These are phyloP conservation scores for Coniochaeta ligniaria DNA, from an alignment of 2,329 filamentous ascomycete genomes.

Conservation along the genomic window DNA sequence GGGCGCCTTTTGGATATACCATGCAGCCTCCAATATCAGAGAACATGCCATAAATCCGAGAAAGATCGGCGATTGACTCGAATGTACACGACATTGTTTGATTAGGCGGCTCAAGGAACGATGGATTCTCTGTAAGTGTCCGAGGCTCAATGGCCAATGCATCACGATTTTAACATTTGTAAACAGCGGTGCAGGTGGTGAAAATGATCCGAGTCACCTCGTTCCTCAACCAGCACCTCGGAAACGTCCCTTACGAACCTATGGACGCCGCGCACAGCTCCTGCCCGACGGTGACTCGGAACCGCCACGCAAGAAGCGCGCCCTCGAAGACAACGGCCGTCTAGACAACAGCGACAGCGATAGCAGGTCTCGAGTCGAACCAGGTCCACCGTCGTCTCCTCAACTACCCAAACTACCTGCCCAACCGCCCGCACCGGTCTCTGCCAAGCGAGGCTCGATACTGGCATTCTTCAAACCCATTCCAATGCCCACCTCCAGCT, in stretches of 20 bases:
- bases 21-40: neutral
- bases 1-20: neutral
- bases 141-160: neutral
- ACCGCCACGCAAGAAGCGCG: constrained; percentile 5
- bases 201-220: constrained; percentile 1
- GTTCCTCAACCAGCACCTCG: constrained; percentile 2
- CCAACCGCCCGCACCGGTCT: neutral
- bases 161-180: neutral
- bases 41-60: neutral
- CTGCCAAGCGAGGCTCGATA: constrained; percentile 13
- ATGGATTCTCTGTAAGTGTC: neutral
- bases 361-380: neutral
- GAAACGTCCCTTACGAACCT: constrained; percentile 27
- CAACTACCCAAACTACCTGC: constrained; percentile 3
- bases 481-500: neutral
- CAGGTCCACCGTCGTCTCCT: neutral
- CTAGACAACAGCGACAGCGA: neutral
- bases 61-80: neutral
- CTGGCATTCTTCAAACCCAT: constrained; percentile 18
- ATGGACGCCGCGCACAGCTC: constrained; percentile 23
- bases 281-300: constrained; percentile 8
- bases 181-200: neutral
- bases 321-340: neutral
- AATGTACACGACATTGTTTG: neutral
- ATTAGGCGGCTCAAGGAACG: neutral